Base-by-base conservation (phyloP, 768 basidiomycete genomes). In the Trichaptum fuscoviolaceum region DNA sequence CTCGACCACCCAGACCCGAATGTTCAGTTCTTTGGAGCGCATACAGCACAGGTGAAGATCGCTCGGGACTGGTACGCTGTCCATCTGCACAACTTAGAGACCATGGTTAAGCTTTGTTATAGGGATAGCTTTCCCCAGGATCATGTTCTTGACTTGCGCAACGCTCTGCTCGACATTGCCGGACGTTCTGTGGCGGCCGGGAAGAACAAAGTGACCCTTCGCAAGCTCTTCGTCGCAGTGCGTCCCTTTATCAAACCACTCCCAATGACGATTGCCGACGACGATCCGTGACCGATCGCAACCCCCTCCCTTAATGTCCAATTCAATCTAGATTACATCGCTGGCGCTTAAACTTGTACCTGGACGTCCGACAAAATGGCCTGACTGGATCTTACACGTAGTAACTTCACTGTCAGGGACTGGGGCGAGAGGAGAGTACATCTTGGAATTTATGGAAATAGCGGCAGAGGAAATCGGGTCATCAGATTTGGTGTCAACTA, bases 1-100 rank as follows among this genome's bases (percentile, higher is more conserved):
- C 77, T 95, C 26, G 82, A 87, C 17, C 81, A 90, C 71, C 77
- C 81, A 30, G 90, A 96, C 75, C 82, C 83, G 64, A 93, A 93
- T 72, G 92, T 96, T 10, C 91, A 95, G 74, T 98, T 96, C 82
- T 96, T 94, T 72, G 94, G 95, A 1, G 95, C 95, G 5, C 95
- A 97, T 71, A 97, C 93, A 0, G 86, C 90, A 1, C 93, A 96
- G 73, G 92, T 96, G 68, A 98, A 98, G 84, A 93, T 96, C 69
- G 87, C 91, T 17, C 81, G 95, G 69, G 95, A 96, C 75, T 96
- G 95, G 95, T 95, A 57, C 36, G 79, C 67, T 35, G 8, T 30
- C 8, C 4, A 30, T 30, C 1, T n/a, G 15, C 35, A 35, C 7
- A 25, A 8, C 17, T 30, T 60, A 5, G 12, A 59, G 27, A 23